Evolutionary conservation across 345 rosid genomes (phyloP).

Genomic region (Corchorus capsularis): DNA sequence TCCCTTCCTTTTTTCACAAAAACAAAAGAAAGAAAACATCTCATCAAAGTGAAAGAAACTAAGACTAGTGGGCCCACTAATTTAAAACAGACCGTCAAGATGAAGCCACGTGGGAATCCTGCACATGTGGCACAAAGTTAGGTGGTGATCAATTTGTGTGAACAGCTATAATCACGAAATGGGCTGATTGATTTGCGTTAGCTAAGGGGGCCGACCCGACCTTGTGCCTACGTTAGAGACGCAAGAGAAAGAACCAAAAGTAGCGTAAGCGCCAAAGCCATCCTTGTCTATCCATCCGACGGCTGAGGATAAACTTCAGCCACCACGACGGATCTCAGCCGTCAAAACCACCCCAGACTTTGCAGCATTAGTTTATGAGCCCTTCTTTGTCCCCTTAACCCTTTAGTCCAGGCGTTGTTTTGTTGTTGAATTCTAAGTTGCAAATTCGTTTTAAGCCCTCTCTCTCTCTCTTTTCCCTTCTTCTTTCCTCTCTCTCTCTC

Average conservation of each 20-base stretch:
- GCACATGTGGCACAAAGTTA: conserved; percentile 13
- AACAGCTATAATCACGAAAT: conserved; percentile 12
- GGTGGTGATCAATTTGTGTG: conserved; percentile 16
- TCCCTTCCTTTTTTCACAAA: neutral
- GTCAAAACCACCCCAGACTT: conserved; percentile 16
- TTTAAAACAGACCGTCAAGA: neutral
- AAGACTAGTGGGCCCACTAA: neutral
- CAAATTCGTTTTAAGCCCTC: conserved; percentile 25
- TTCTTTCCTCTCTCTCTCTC: neutral
- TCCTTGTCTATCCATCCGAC: conserved; percentile 38
- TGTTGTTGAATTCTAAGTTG: conserved; percentile 46
- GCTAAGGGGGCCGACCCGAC: conserved; percentile 28
- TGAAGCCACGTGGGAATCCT: conserved; percentile 7
- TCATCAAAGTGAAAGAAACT: conserved; percentile 11
- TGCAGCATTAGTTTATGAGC: conserved; percentile 29
- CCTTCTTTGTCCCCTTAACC: conserved; percentile 20
- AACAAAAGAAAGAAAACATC: neutral
- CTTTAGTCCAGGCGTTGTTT: conserved; percentile 33
- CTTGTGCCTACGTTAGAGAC: conserved; percentile 28
- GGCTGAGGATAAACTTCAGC: conserved; percentile 29
- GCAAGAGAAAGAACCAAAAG: conserved; percentile 29
- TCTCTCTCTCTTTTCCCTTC: neutral
- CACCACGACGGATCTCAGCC: conserved; percentile 39
- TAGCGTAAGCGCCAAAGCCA: conserved; percentile 55
- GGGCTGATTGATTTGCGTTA: conserved; percentile 18